Evolutionary conservation across 2,329 filamentous ascomycete species (phyloP), one percentile per base, ranked within the genome.

Genomic region (Capronia epimyces): DNA sequence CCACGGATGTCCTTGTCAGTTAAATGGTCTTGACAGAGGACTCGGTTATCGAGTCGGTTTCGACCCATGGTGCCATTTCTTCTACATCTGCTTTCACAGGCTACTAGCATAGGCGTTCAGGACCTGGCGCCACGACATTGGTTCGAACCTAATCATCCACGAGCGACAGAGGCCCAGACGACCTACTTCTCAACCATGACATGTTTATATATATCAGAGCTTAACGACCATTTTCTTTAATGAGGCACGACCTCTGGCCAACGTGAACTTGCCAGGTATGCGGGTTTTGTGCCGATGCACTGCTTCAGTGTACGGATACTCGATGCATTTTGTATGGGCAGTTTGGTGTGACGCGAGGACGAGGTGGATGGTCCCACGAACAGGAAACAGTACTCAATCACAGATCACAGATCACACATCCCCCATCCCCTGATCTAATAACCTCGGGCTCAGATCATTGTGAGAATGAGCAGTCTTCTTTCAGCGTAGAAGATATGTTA

Each of bases 1-100:
- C 52, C n/a, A 32, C 39, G 5, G 55, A 53, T 29, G 46, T 57
- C 15, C 52, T 57, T 4, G 55, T 57, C n/a, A 52, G 49, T 12
- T 57, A 22, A 52, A 13, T 8, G 22, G 13, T 36, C 36, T 13
- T 22, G 4, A 18, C 15, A 13, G 29, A 32, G 29, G 24, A 27
- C 5, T 27, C 24, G 24, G 10, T 32, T 3, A n/a, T 32, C 31
- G 7, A n/a, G n/a, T n/a, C n/a, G n/a, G n/a, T 8, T n/a, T 3
- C 7, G 7, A 12, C 29, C n/a, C 29, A 32, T 32, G 29, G 3
- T 3, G 3, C 29, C n/a, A 12, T 12, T 32, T 32, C 3, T 12
- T 3, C 3, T 12, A 32, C 29, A 7, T 32, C 29, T 32, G 7
- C 29, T 32, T 32, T 32, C 29, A 32, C 29, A 12, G 13, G n/a